Evolutionary conservation across 805 yeast species (phyloP).

Genomic region (Kodamaea kaohsiungensis): DNA sequence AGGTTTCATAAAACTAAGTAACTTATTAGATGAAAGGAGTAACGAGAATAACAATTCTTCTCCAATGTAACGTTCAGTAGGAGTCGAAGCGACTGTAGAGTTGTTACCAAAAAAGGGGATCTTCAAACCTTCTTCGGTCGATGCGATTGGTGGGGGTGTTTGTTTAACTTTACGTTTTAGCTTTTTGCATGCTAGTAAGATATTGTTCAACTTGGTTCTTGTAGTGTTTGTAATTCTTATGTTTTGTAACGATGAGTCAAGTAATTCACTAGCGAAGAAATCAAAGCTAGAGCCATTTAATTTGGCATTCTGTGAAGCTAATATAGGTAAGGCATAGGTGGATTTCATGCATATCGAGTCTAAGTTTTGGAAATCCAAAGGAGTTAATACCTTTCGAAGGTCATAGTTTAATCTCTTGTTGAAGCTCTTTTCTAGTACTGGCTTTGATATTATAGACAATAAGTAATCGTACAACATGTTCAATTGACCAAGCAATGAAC

Average conservation of each 20-base stretch:
- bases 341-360: conserved; percentile 51
- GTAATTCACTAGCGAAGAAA: conserved; percentile 29
- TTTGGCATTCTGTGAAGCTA: neutral
- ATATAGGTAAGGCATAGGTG: conserved; percentile 31
- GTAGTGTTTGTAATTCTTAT: conserved; percentile 54
- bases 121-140: neutral
- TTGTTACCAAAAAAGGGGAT: conserved; percentile 5
- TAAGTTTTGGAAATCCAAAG: conserved; percentile 71
- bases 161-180: conserved; percentile 13
- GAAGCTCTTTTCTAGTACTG: conserved; percentile 70
- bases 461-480: conserved; percentile 74
- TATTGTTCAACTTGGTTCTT: conserved; percentile 57
- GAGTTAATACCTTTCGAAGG: conserved; percentile 69
- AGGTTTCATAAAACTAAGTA: conserved; percentile 75
- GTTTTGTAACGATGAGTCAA: conserved; percentile 30
- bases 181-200: conserved; percentile 41
- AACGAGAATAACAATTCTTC: conserved; percentile 73
- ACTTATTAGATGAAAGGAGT: conserved; percentile 59
- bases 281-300: conserved; percentile 21
- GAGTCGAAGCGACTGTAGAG: neutral
- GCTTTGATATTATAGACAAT: conserved; percentile 79
- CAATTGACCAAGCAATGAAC: conserved; percentile 50
- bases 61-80: conserved; percentile 18
- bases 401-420: conserved; percentile 77
- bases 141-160: conserved; percentile 4